phyloP scores from a whole-genome alignment of 2,329 filamentous ascomycete genomes.

The Penicillium palitans region DNA sequence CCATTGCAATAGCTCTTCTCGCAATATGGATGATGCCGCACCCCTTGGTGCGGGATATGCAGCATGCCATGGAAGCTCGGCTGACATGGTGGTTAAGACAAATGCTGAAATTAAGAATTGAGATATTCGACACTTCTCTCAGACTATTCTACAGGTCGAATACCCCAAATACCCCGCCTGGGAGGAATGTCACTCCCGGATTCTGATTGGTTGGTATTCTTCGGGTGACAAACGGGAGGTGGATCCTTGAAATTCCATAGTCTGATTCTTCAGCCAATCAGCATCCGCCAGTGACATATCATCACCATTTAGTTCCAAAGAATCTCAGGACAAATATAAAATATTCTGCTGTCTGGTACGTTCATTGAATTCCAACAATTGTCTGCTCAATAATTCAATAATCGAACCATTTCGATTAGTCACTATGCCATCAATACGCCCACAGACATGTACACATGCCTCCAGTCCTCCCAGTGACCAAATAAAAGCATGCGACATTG shows the following conservation, averaged over 20 bases:
- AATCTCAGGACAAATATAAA: neutral
- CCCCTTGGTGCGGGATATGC: slow-evolving; percentile 41
- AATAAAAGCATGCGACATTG: slow-evolving; percentile 4
- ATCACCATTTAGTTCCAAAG: neutral
- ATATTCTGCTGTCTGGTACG: neutral
- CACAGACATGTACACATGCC: neutral
- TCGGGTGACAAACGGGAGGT: no score
- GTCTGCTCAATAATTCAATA: no score
- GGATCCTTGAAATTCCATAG: no score
- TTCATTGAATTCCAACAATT: neutral
- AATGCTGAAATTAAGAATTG: neutral
- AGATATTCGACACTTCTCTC: neutral
- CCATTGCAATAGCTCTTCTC: slow-evolving; percentile 41
- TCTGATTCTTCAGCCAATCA: slow-evolving; percentile 14
- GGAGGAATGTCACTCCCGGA: slow-evolving; percentile 4
- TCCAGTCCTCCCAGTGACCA: neutral
- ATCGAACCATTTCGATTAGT: neutral
- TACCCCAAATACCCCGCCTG: neutral
- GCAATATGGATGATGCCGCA: slow-evolving; percentile 30
- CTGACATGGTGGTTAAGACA: neutral
- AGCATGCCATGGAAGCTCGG: slow-evolving; percentile 41
- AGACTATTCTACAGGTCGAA: neutral
- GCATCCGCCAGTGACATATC: slow-evolving; percentile 9
- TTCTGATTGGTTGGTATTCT: slow-evolving; percentile 5
- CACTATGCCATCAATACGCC: neutral